A percentile compares a stretch with the other conserved stretches of the same genome.
Evolutionary conservation across 1,139 yeast genomes (phyloP).

Genomic region (Geotrichum siamense): DNA sequence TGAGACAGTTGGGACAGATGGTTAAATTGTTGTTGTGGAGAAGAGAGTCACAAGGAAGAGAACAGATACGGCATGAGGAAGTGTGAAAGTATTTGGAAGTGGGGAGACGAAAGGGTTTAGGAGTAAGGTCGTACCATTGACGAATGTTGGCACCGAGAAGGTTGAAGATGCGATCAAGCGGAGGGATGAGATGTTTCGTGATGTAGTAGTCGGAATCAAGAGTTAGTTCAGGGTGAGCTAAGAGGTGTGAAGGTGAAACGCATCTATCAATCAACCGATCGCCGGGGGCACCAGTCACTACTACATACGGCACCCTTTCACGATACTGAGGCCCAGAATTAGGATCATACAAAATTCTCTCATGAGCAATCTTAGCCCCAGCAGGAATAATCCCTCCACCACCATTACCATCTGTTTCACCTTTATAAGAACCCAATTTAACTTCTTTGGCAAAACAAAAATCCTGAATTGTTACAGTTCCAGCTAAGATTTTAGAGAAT

Average conservation of each 20-base stretch:
- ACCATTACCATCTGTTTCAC: too few species aligned
- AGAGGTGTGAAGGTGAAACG: slow-evolving; percentile 66
- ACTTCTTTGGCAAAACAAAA: slow-evolving; percentile 93
- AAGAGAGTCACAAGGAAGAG: too few species aligned
- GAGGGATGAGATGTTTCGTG: slow-evolving; percentile 76
- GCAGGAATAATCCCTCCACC: slow-evolving; percentile 80
- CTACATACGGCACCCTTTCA: slow-evolving; percentile 84
- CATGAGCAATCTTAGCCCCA: slow-evolving; percentile 75
- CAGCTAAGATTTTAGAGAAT: slow-evolving; percentile 56
- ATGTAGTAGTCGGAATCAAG: slow-evolving; percentile 84
- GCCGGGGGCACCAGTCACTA: slow-evolving; percentile 58
- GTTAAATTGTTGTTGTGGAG: too few species aligned
- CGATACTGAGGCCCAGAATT: slow-evolving; percentile 78
- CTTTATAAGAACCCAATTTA: slow-evolving; percentile 71
- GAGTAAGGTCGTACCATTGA: slow-evolving; percentile 73
- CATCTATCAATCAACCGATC: slow-evolving; percentile 71
- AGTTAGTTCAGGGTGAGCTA: slow-evolving; percentile 36
- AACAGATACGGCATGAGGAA: slow-evolving; percentile 27
- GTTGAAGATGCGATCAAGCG: slow-evolving; percentile 75
- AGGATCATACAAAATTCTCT: slow-evolving; percentile 54
- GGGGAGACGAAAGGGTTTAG: slow-evolving; percentile 34
- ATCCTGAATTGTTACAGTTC: slow-evolving; percentile 63
- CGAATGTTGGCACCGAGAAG: slow-evolving; percentile 73
- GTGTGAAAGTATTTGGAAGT: slow-evolving; percentile 26
- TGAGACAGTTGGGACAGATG: slow-evolving; percentile 23